Percentiles rank a stretch among this genome's conserved stretches.
Conservation (phyloP, 1,284 basidiomycete species). For the Tylopilus sp. region DNA sequence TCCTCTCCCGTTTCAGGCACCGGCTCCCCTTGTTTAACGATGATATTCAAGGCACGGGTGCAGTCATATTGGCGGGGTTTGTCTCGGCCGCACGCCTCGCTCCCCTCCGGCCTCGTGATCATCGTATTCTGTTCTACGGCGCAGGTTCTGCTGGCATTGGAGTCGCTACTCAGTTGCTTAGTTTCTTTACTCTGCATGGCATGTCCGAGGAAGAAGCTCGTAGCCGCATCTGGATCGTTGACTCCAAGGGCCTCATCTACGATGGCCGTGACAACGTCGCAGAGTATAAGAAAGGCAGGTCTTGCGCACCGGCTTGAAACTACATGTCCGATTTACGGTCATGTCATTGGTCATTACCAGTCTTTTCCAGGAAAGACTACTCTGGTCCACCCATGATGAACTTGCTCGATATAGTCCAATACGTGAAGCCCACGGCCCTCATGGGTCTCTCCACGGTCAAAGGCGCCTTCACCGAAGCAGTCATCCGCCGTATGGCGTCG, state of each 20-base stretch:
- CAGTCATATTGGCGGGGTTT: slow-evolving; percentile 89
- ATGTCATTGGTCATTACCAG: slow-evolving; percentile 34
- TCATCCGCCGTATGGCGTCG: slow-evolving; percentile 80
- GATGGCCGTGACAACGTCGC: slow-evolving; percentile 61
- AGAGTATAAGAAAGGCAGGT: slow-evolving; percentile 78
- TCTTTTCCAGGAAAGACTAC: slow-evolving; percentile 82
- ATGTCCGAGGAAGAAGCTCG: slow-evolving; percentile 77
- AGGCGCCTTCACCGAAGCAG: slow-evolving; percentile 75
- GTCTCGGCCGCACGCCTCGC: slow-evolving; percentile 83
- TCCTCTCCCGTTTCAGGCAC: slow-evolving; percentile 71
- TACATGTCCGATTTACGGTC: background rate
- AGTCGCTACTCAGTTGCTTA: slow-evolving; percentile 84
- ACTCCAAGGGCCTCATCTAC: slow-evolving; percentile 84
- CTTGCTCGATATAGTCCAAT: slow-evolving; percentile 78
- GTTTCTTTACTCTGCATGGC: slow-evolving; percentile 82
- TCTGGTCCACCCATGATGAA: slow-evolving; percentile 69
- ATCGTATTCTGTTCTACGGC: slow-evolving; percentile 89
- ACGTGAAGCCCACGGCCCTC: slow-evolving; percentile 88
- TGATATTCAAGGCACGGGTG: slow-evolving; percentile 86
- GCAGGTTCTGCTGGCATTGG: slow-evolving; percentile 88
- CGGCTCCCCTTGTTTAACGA: slow-evolving; percentile 88
- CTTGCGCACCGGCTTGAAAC: background rate
- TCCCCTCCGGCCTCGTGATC: slow-evolving; percentile 65
- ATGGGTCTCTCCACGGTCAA: slow-evolving; percentile 87
- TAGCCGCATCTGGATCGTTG: slow-evolving; percentile 77